A percentile compares a stretch with the other conserved stretches of the same genome.
These are phyloP conservation scores for Ettlia oleoabundans DNA, from an alignment of 139 green algal species.

Conservation along the genomic window DNA sequence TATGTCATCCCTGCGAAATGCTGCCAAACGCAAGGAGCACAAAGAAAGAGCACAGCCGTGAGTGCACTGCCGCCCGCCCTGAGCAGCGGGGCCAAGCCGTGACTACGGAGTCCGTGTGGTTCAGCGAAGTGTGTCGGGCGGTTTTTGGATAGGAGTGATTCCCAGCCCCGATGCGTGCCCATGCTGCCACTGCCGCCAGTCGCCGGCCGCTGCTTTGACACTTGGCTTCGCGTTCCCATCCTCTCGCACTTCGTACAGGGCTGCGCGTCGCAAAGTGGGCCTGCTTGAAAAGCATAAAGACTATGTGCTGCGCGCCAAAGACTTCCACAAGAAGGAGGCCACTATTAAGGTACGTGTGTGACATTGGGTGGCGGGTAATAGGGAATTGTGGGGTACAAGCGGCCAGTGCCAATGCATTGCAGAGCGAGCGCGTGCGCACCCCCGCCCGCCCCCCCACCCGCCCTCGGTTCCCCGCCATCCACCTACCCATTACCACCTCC, in stretches of 20 bases:
- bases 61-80: slow-evolving; percentile 40
- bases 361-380: neutral
- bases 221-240: neutral
- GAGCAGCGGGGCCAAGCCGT: too few relatives aligned
- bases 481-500: too few relatives aligned
- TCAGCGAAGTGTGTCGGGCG: too few relatives aligned
- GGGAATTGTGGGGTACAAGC: too few relatives aligned
- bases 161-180: too few relatives aligned
- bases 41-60: slow-evolving; percentile 96
- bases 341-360: slow-evolving; percentile 84
- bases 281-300: slow-evolving; percentile 99
- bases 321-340: slow-evolving; percentile 96
- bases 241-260: slow-evolving; percentile 43
- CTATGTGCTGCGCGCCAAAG: slow-evolving; percentile 88
- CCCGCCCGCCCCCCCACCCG: too few relatives aligned
- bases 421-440: too few relatives aligned
- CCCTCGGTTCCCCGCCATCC: too few relatives aligned
- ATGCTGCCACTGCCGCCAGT: neutral
- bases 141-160: too few relatives aligned
- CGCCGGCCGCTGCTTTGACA: neutral
- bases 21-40: slow-evolving; percentile 92
- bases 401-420: too few relatives aligned
- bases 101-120: too few relatives aligned
- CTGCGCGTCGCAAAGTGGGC: slow-evolving; percentile 68
- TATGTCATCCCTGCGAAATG: slow-evolving; percentile 86